Conservation (phyloP, 176 grass and related monocot species). For the Paspalum notatum region DNA sequence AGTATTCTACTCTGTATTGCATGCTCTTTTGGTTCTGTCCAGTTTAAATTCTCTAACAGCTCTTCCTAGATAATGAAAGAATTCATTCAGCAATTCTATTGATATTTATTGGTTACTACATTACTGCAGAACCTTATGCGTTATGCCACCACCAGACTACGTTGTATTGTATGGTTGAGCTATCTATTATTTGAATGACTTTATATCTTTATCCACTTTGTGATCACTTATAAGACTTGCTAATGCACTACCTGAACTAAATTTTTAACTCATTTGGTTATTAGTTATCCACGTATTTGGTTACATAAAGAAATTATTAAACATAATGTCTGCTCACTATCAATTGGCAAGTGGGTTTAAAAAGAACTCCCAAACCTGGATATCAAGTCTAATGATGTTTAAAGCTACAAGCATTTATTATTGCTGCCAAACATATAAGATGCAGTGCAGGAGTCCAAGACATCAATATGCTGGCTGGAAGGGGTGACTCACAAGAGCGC, state of each 20-base stretch:
- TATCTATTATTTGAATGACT: constrained; percentile 22
- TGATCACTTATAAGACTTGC: neutral
- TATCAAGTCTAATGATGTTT: neutral
- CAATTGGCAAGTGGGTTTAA: neutral
- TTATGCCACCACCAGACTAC: constrained; percentile 4
- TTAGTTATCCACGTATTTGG: neutral
- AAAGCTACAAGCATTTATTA: neutral
- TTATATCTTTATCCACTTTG: neutral
- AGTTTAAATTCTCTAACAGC: constrained; percentile 26
- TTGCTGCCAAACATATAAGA: constrained; percentile 18
- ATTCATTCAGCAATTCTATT: neutral
- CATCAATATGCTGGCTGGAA: neutral
- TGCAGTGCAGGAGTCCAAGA: neutral
- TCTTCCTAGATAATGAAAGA: constrained; percentile 25
- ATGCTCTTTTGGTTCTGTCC: constrained; percentile 28
- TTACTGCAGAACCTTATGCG: neutral
- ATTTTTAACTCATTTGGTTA: too few species aligned
- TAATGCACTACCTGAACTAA: neutral
- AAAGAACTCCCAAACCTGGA: neutral
- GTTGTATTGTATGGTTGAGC: constrained; percentile 8
- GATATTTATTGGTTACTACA: neutral
- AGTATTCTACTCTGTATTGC: neutral
- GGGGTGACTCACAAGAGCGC: neutral
- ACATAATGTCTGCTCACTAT: neutral
- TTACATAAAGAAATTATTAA: constrained; percentile 1